A percentile compares a stretch with the other conserved stretches of the same genome.
phyloP scores from a whole-genome alignment of 2,329 filamentous ascomycete species.

The Knufia petricola region DNA sequence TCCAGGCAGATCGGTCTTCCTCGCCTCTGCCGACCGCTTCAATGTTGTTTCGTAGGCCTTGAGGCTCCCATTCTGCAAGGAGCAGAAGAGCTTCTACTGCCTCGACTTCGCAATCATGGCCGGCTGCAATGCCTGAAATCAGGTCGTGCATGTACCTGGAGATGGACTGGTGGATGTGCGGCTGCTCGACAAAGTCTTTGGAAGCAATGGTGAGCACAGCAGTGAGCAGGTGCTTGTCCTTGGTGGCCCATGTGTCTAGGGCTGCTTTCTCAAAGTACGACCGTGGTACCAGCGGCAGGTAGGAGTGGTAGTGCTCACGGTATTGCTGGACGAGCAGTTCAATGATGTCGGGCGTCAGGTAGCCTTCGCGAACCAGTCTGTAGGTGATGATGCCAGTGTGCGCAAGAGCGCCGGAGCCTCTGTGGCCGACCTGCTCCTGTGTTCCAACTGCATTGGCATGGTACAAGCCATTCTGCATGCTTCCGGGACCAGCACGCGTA shows the following conservation, averaged over 20 bases:
- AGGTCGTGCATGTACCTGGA: constrained; percentile 61
- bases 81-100: constrained; percentile 61
- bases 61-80: constrained; percentile 64
- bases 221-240: constrained; percentile 58
- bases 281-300: constrained; percentile 57
- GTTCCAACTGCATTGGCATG: constrained; percentile 6
- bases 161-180: constrained; percentile 55
- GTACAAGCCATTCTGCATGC: constrained; percentile 20
- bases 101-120: constrained; percentile 57
- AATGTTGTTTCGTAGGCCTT: constrained; percentile 50
- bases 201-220: constrained; percentile 62
- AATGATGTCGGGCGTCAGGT: constrained; percentile 41
- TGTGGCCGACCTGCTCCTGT: constrained; percentile 2
- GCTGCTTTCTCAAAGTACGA: constrained; percentile 47
- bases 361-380: constrained; percentile 35
- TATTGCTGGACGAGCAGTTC: constrained; percentile 49
- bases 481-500: constrained; percentile 21
- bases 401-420: constrained; percentile 23
- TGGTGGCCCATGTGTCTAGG: constrained; percentile 47
- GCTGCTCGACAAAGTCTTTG: constrained; percentile 57
- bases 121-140: constrained; percentile 57
- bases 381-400: constrained; percentile 33
- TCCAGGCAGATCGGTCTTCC: constrained; percentile 66
- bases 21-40: constrained; percentile 60
- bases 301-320: constrained; percentile 57